These are phyloP conservation scores for Yarrowia bubula DNA, from an alignment of 805 yeast genomes.

Conservation along the genomic window DNA sequence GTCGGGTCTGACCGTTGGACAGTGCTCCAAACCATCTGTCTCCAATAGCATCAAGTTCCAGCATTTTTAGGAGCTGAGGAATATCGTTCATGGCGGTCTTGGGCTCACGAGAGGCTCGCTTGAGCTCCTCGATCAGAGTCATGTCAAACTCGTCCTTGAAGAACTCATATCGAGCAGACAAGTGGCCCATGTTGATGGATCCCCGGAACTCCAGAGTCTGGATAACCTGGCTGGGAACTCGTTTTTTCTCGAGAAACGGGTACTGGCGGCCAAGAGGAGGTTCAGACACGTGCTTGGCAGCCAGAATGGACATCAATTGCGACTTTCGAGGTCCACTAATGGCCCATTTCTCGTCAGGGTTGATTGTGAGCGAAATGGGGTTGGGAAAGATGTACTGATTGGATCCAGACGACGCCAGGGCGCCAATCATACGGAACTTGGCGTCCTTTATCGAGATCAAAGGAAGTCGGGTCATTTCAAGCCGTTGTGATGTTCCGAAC, in stretches of 20 bases:
- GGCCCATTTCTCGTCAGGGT: conserved; percentile 50
- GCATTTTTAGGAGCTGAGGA: conserved; percentile 44
- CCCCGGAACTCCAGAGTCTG: conserved; percentile 50
- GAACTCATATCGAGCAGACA: conserved; percentile 86
- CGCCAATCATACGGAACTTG: conserved; percentile 7
- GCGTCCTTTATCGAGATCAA: conserved; percentile 22
- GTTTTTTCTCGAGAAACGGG: conserved; percentile 49
- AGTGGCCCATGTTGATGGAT: conserved; percentile 55
- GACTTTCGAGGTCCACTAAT: conserved; percentile 56
- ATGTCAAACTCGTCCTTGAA: conserved; percentile 82
- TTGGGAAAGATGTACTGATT: conserved; percentile 39
- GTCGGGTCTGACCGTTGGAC: conserved; percentile 89
- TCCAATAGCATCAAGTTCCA: conserved; percentile 57
- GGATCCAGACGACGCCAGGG: background rate
- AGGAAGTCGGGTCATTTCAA: conserved; percentile 5
- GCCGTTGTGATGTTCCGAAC: background rate
- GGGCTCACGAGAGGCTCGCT: conserved; percentile 49
- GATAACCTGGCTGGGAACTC: conserved; percentile 49
- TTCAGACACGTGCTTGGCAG: conserved; percentile 52
- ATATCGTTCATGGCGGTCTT: conserved; percentile 31
- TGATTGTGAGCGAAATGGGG: conserved; percentile 46
- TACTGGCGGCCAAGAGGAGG: conserved; percentile 56
- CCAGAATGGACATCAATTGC: conserved; percentile 53
- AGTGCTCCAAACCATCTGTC: conserved; percentile 80
- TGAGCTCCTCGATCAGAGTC: conserved; percentile 59